Conservation (phyloP, 208 protist species). For the Acanthamoeba polyphaga region DNA sequence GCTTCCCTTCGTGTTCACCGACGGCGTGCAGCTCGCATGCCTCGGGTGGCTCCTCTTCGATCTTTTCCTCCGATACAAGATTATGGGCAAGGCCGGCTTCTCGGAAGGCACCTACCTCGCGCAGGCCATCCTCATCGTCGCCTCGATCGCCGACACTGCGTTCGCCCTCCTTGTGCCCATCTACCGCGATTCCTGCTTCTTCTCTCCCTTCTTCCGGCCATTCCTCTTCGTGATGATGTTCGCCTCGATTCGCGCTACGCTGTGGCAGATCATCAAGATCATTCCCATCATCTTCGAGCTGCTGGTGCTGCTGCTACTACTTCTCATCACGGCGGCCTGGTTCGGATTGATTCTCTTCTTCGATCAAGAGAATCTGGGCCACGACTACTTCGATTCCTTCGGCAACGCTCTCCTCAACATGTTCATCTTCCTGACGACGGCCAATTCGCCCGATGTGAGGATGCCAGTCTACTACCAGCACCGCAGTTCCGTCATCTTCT, state of each 20-base stretch:
- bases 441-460: constrained; percentile 47
- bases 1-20: constrained; percentile 1
- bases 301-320: constrained; percentile 16
- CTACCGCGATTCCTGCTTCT: not conserved
- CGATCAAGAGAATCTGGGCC: constrained; percentile 47
- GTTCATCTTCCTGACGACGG: constrained; percentile 56
- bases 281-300: constrained; percentile 58
- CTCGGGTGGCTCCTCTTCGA: constrained; percentile 42
- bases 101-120: constrained; percentile 32
- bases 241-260: not conserved
- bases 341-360: constrained; percentile 54
- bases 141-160: constrained; percentile 31
- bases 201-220: constrained; percentile 23
- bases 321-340: constrained; percentile 31
- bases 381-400: constrained; percentile 47
- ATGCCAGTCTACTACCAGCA: constrained; percentile 43
- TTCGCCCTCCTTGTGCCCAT: constrained; percentile 7
- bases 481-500: constrained; percentile 46
- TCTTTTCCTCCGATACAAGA: constrained; percentile 48
- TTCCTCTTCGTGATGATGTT: constrained; percentile 37
- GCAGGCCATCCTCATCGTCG: constrained; percentile 9
- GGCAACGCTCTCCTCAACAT: constrained; percentile 18
- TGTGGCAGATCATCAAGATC: constrained; percentile 65
- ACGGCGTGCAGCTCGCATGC: not conserved
- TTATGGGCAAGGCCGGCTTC: constrained; percentile 11